A percentile compares a stretch with the other conserved stretches of the same genome.
Conservation (phyloP, 1,139 yeast genomes). For the Scheffersomyces segobiensis region DNA sequence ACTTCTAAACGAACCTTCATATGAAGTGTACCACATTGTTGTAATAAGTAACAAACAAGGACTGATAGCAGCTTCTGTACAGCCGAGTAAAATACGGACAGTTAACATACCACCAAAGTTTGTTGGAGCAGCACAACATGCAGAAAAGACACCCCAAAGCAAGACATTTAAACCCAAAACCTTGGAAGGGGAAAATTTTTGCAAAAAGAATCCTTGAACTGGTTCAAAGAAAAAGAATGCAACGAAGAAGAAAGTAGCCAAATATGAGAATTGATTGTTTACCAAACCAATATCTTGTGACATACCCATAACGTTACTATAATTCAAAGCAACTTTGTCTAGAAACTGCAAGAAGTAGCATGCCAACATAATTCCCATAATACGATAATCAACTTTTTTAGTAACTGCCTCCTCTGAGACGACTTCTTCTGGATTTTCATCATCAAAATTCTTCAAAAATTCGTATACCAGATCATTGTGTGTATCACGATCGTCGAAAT, state of each 20-base stretch:
- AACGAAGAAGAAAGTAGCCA: constrained; percentile 11
- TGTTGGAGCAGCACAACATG: constrained; percentile 8
- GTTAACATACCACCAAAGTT: constrained; percentile 3
- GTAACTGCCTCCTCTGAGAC: not conserved
- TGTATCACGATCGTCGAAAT: not conserved
- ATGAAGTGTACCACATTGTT: not conserved
- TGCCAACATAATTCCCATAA: constrained; percentile 1
- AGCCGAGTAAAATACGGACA: not conserved
- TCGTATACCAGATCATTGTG: not conserved
- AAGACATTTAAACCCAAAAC: constrained; percentile 8
- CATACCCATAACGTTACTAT: constrained; percentile 12
- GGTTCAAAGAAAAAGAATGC: constrained; percentile 5
- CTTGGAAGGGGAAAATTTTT: constrained; percentile 7
- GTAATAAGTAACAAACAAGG: not conserved
- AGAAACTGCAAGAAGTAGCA: constrained; percentile 8
- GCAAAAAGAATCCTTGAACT: constrained; percentile 16
- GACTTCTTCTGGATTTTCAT: not conserved
- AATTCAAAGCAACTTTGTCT: constrained; percentile 11
- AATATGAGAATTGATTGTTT: constrained; percentile 10
- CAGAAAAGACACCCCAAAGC: constrained; percentile 9
- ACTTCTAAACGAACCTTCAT: not conserved
- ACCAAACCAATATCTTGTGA: constrained; percentile 9
- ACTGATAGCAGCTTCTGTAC: not conserved
- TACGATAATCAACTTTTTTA: not conserved
- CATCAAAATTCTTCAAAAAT: not conserved